Evolutionary conservation across 805 yeast genomes (phyloP), one percentile per base, ranked within the genome.

Genomic region (Candida andamanensis): DNA sequence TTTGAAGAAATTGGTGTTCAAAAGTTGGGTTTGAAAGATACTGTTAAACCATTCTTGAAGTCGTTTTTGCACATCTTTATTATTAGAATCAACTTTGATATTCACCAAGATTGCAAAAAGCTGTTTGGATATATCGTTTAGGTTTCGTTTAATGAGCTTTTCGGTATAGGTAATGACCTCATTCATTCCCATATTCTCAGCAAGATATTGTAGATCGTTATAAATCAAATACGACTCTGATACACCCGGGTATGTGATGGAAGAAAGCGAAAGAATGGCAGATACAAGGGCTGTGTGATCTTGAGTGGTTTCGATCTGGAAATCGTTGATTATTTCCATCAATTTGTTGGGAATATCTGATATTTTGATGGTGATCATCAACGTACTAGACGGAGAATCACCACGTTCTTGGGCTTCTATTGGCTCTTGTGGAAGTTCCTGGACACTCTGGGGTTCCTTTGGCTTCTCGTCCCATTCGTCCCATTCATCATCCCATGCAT

Each of bases 171-270:
- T 19, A 2, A 17, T 35, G 17, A 62, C 40, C 8, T 42, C 38
- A 5, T 28, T 24, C 12, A 31, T 31, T 1, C 35, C 30, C 14
- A 47, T 24, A 15, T 36, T 40, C 27, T 36, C 31, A 5, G 44
- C 29, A 4, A 65, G 42, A 16, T 48, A 52, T 19, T 43, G 39
- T 26, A 65, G 45, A 34, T 65, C 71, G 35, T 64, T 63, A 32
- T 45, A 54, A 10, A 60, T 40, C n/a, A 63, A 31, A 28, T 59
- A 62, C 26, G 67, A 62, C 22, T 52, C 37, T 2, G 52, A 39
- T 3, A 53, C 34, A 1, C 51, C 32, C 4, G 69, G 69, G 38
- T 65, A 65, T 6, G 53, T 42, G 5, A 53, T 37, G 10, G 55
- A 40, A 6, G 64, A 47, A 25, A 65, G 40, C 5, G 69, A 49